A percentile compares a stretch with the other conserved stretches of the same genome.
Evolutionary conservation across 805 yeast species (phyloP).

Genomic region (Candida ulmi): DNA sequence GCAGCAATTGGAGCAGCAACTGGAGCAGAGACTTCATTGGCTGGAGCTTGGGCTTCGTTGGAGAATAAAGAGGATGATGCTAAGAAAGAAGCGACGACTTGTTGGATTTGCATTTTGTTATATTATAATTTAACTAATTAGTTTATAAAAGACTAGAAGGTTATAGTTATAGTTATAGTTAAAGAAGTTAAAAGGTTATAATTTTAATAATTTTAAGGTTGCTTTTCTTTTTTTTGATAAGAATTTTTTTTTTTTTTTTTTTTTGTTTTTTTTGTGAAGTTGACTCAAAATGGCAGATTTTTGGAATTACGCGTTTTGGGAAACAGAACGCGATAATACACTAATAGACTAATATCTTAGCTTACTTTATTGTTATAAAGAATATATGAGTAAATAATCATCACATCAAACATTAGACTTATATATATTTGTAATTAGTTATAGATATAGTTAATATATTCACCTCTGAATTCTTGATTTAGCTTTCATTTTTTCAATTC

Average conservation of each 20-base stretch:
- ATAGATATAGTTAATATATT: too few species aligned
- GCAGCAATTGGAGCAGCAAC: constrained; percentile 1
- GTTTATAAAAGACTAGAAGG: too few species aligned
- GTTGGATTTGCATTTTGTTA: constrained; percentile 24
- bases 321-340: too few species aligned
- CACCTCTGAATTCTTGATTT: constrained; percentile 27
- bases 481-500: constrained; percentile 87
- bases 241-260: background rate
- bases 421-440: too few species aligned
- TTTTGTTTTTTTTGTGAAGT: background rate
- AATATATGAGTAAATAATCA: too few species aligned
- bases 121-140: background rate
- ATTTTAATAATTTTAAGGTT: background rate
- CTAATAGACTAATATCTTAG: too few species aligned
- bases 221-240: too few species aligned
- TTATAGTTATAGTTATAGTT: background rate
- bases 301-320: too few species aligned
- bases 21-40: constrained; percentile 2
- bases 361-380: too few species aligned
- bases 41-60: constrained; percentile 8
- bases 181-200: background rate
- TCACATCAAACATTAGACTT: too few species aligned
- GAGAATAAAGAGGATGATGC: constrained; percentile 15
- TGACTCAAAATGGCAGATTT: too few species aligned
- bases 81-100: constrained; percentile 24